A percentile compares a stretch with the other conserved stretches of the same genome.
Conservation (phyloP, 495 filamentous ascomycete genomes). For the Penicillium silybi region DNA sequence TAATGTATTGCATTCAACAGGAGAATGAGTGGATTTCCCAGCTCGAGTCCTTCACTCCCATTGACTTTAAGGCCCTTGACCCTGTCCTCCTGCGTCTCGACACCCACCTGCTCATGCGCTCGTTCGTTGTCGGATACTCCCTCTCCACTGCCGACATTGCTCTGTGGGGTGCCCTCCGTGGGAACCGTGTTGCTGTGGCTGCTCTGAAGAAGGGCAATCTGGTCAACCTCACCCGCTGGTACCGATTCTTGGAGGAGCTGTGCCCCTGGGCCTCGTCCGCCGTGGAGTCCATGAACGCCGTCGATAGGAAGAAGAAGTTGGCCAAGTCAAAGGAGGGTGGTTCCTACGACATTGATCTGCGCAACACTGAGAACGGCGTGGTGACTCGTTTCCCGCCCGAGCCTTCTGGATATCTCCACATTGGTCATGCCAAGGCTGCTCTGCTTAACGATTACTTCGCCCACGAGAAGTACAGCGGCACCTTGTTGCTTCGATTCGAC, state of each 20-base stretch:
- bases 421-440: constrained; percentile 90
- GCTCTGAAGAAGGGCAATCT: constrained; percentile 75
- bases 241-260: constrained; percentile 75
- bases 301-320: constrained; percentile 59
- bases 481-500: constrained; percentile 78
- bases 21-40: constrained; percentile 57
- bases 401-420: constrained; percentile 93
- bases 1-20: constrained; percentile 20
- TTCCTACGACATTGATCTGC: constrained; percentile 86
- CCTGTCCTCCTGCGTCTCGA: constrained; percentile 72
- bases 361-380: constrained; percentile 85
- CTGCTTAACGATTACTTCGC: constrained; percentile 93
- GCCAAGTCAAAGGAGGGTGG: constrained; percentile 77
- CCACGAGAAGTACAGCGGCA: constrained; percentile 81
- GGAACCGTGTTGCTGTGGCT: constrained; percentile 77
- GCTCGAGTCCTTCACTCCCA: constrained; percentile 46
- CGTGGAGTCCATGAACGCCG: constrained; percentile 58
- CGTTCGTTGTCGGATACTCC: constrained; percentile 78
- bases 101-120: constrained; percentile 79
- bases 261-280: constrained; percentile 56
- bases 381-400: constrained; percentile 94
- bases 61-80: constrained; percentile 79
- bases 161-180: constrained; percentile 80
- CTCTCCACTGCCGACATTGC: constrained; percentile 75
- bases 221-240: constrained; percentile 83